Conservation (phyloP, 2,329 filamentous ascomycete species). For the Fusarium sp. region DNA sequence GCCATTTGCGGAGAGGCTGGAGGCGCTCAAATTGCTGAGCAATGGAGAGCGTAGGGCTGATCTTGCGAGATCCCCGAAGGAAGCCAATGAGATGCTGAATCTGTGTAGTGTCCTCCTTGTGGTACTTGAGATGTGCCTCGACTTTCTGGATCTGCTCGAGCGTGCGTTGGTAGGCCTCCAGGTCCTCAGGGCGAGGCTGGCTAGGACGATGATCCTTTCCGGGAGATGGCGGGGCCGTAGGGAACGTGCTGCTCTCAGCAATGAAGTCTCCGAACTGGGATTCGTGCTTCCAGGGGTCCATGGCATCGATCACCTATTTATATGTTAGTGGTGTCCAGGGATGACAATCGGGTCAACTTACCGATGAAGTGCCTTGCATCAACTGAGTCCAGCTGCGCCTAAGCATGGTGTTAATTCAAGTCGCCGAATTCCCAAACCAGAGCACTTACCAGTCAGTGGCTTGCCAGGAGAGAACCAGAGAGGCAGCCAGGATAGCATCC, state of each 20-base stretch:
- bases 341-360: conserved; percentile 58
- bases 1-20: conserved; percentile 88
- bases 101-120: conserved; percentile 75
- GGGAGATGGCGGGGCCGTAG: conserved; percentile 72
- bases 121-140: conserved; percentile 74
- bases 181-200: conserved; percentile 75
- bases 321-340: conserved; percentile 25
- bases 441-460: conserved; percentile 87
- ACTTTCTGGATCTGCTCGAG: conserved; percentile 75
- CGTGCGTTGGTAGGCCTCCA: conserved; percentile 74
- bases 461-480: conserved; percentile 94
- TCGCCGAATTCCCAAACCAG: background rate
- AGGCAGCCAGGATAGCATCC: conserved; percentile 91
- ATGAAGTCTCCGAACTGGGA: conserved; percentile 88
- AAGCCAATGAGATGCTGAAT: conserved; percentile 78
- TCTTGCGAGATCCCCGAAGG: conserved; percentile 76
- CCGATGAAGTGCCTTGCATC: conserved; percentile 90
- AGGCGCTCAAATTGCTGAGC: conserved; percentile 91
- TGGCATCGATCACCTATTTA: conserved; percentile 82
- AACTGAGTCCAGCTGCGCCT: conserved; percentile 94
- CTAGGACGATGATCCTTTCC: conserved; percentile 70
- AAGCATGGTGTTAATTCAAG: conserved; percentile 48
- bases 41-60: conserved; percentile 75
- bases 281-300: conserved; percentile 91
- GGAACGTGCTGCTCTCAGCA: conserved; percentile 79